phyloP scores from a whole-genome alignment of 116 monocot genomes.

The Thalassia testudinum region DNA sequence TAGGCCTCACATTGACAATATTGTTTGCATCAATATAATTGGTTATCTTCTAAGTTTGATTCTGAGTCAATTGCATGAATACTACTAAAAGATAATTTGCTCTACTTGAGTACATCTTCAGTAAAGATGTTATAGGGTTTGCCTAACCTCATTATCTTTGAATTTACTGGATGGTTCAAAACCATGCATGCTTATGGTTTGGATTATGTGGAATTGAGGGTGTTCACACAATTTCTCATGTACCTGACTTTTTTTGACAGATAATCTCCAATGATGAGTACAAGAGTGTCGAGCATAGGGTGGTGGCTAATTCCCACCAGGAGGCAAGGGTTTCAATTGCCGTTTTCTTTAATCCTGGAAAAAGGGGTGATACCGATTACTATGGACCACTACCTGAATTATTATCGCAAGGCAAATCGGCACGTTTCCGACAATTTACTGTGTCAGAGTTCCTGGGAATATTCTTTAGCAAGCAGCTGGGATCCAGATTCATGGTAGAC shows the following conservation, averaged over 20 bases:
- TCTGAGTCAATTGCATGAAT: too few relatives aligned
- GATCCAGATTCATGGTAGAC: conserved; percentile 7
- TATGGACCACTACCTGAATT: conserved; percentile 53
- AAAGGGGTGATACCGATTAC: conserved; percentile 24
- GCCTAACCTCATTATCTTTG: too few relatives aligned
- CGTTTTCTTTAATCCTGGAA: conserved; percentile 45
- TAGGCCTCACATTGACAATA: too few relatives aligned
- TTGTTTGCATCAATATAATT: too few relatives aligned
- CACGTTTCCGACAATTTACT: conserved; percentile 7
- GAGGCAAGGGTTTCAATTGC: conserved; percentile 54
- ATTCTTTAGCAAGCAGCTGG: conserved; percentile 11
- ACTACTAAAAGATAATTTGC: too few relatives aligned
- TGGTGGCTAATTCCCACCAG: conserved; percentile 28
- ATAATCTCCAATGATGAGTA: conserved; percentile 62
- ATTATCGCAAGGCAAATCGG: conserved; percentile 21
- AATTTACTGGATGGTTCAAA: too few relatives aligned
- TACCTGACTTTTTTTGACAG: conserved; percentile 11
- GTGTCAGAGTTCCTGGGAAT: conserved; percentile 6
- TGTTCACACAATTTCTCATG: too few relatives aligned
- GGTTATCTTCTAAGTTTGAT: too few relatives aligned
- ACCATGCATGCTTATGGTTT: too few relatives aligned
- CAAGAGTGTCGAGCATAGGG: conserved; percentile 58
- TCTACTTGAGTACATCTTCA: too few relatives aligned
- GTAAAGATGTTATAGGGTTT: too few relatives aligned
- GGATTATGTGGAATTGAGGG: too few relatives aligned